These are phyloP conservation scores for Parietichytrium sp. DNA, from an alignment of 108 stramenopile genomes.

Conservation along the genomic window DNA sequence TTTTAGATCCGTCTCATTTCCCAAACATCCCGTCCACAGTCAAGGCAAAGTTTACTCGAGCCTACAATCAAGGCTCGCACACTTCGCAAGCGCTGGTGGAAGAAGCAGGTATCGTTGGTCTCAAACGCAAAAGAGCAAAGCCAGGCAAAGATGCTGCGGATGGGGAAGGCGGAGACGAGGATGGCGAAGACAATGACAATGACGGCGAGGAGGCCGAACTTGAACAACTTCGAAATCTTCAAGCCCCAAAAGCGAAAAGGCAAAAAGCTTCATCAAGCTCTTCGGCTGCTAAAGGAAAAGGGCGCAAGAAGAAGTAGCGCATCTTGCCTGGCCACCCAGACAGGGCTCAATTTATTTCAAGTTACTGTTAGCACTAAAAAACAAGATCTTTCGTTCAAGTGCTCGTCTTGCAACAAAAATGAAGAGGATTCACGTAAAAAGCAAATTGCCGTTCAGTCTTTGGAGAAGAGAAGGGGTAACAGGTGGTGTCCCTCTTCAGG, in stretches of 20 bases:
- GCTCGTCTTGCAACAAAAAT: too few relatives aligned
- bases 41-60: conserved; percentile 78
- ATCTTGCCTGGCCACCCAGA: neutral
- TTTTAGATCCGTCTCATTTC: conserved; percentile 44
- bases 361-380: neutral
- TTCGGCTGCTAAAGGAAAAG: conserved; percentile 7
- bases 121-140: conserved; percentile 21
- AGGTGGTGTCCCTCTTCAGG: too few relatives aligned
- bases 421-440: too few relatives aligned
- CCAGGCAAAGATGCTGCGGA: neutral
- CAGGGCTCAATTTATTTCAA: neutral
- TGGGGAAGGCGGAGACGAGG: conserved; percentile 50
- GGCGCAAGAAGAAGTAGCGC: neutral
- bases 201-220: conserved; percentile 47
- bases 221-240: conserved; percentile 54
- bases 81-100: conserved; percentile 76
- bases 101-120: conserved; percentile 63
- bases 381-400: neutral
- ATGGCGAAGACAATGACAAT: conserved; percentile 59
- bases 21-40: conserved; percentile 49
- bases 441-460: too few relatives aligned
- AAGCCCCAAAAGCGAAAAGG: conserved; percentile 46
- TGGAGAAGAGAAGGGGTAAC: too few relatives aligned
- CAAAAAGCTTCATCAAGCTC: neutral
- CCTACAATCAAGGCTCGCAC: conserved; percentile 74